Percentiles rank a stretch among this genome's conserved stretches.
Conservation (phyloP, 176 grass and related monocot genomes). For the Oropetium thomaeum region DNA sequence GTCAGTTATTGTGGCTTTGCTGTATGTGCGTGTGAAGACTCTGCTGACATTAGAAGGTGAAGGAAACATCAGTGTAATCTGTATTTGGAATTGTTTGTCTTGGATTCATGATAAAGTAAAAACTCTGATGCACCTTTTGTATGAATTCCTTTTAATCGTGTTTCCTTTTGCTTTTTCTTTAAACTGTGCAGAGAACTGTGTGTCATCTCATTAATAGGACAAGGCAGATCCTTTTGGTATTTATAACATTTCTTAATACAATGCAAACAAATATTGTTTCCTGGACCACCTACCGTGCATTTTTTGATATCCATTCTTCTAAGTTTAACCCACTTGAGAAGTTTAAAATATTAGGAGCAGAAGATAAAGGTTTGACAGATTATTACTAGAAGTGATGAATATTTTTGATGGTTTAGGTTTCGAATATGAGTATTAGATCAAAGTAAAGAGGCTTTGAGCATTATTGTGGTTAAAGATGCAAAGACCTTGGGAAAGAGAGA, state of each 20-base stretch:
- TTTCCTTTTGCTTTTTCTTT: neutral
- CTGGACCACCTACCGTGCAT: constrained; percentile 1
- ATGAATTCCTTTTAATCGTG: neutral
- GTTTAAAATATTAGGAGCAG: neutral
- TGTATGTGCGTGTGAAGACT: constrained; percentile 61
- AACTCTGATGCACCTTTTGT: neutral
- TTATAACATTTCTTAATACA: neutral
- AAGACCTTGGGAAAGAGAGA: neutral
- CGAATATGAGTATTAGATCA: neutral
- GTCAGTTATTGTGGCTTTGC: constrained; percentile 79
- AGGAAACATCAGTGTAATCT: constrained; percentile 4
- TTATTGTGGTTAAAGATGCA: neutral
- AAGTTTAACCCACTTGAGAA: neutral
- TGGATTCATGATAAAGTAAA: neutral
- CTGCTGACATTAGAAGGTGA: constrained; percentile 82
- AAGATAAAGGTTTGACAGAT: constrained; percentile 17
- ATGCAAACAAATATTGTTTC: neutral
- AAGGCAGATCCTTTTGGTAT: neutral
- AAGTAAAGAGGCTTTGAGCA: constrained; percentile 15
- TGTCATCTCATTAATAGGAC: neutral
- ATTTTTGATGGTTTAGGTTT: constrained; percentile 4
- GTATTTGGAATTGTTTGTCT: neutral
- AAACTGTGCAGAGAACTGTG: neutral
- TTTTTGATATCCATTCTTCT: constrained; percentile 18
- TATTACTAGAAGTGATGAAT: neutral